These are phyloP conservation scores for Xylaria grammica DNA, from an alignment of 495 filamentous ascomycete species.

Conservation along the genomic window DNA sequence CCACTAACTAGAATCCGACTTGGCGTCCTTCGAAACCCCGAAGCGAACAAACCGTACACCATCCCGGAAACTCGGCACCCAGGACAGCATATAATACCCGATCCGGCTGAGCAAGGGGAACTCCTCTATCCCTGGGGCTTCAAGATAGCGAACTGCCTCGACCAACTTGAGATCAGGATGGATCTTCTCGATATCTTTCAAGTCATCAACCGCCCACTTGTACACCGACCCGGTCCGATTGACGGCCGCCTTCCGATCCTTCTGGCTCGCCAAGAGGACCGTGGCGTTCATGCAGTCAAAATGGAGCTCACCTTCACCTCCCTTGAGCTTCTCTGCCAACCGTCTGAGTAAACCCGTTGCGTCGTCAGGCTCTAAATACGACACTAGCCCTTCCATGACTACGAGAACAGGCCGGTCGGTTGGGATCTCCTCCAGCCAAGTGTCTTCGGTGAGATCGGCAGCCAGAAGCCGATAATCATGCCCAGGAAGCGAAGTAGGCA, in stretches of 20 bases:
- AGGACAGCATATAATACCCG: slow-evolving; percentile 19
- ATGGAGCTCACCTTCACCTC: slow-evolving; percentile 19
- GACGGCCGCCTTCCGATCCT: slow-evolving; percentile 6
- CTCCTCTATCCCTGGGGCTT: slow-evolving; percentile 19
- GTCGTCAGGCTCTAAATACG: slow-evolving; percentile 16
- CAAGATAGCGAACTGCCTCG: slow-evolving; percentile 10
- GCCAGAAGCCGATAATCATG: slow-evolving; percentile 21
- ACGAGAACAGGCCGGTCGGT: slow-evolving; percentile 12
- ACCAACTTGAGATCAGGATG: slow-evolving; percentile 8
- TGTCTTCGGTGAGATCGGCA: slow-evolving; percentile 10
- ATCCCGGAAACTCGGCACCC: slow-evolving; percentile 9
- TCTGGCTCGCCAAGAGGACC: not conserved
- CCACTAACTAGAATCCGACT: not conserved
- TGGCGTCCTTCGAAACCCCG: slow-evolving; percentile 1
- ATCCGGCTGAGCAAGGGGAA: slow-evolving; percentile 6
- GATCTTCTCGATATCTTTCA: slow-evolving; percentile 16
- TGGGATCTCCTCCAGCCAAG: slow-evolving; percentile 16
- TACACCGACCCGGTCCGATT: slow-evolving; percentile 11
- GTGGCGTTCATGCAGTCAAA: slow-evolving; percentile 16
- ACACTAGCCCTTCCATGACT: slow-evolving; percentile 24
- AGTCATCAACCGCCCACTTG: slow-evolving; percentile 20
- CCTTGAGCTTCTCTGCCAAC: slow-evolving; percentile 10
- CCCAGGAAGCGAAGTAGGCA: slow-evolving; percentile 10
- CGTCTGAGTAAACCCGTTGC: slow-evolving; percentile 7
- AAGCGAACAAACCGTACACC: slow-evolving; percentile 14